Conservation (phyloP, 1,139 yeast species). For the Geotrichum siamense region DNA sequence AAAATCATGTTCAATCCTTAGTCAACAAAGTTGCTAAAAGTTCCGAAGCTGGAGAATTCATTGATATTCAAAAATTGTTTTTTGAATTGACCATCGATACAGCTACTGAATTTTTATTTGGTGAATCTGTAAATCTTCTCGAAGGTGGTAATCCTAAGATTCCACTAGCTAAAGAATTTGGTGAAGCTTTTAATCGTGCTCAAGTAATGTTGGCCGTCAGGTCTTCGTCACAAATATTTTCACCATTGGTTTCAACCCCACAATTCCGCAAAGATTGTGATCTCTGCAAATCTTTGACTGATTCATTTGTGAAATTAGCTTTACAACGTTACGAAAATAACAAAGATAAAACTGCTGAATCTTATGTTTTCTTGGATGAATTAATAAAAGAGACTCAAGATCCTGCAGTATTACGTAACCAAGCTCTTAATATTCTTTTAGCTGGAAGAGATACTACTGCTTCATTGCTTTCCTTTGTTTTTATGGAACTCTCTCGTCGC, state of each 20-base stretch:
- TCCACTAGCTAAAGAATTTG: slow-evolving; percentile 35
- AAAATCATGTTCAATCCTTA: slow-evolving; percentile 37
- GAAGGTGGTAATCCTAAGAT: slow-evolving; percentile 17
- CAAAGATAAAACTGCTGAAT: background rate
- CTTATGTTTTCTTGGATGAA: slow-evolving; percentile 46
- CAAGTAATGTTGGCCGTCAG: slow-evolving; percentile 39
- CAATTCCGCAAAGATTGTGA: slow-evolving; percentile 31
- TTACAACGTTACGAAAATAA: slow-evolving; percentile 15
- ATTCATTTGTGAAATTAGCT: slow-evolving; percentile 30
- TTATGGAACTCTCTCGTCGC: slow-evolving; percentile 43
- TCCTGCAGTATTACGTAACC: slow-evolving; percentile 45
- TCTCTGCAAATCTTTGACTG: slow-evolving; percentile 30
- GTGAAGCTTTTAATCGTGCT: slow-evolving; percentile 41
- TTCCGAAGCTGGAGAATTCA: slow-evolving; percentile 21
- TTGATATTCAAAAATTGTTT: slow-evolving; percentile 45
- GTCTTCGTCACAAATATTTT: slow-evolving; percentile 35
- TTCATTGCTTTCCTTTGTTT: slow-evolving; percentile 43
- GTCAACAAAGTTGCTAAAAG: slow-evolving; percentile 22
- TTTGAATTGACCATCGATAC: slow-evolving; percentile 50
- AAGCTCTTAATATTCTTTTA: slow-evolving; percentile 44
- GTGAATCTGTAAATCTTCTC: slow-evolving; percentile 44
- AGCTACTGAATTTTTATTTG: slow-evolving; percentile 53
- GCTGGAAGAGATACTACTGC: slow-evolving; percentile 59
- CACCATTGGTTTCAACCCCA: slow-evolving; percentile 34
- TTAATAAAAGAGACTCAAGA: slow-evolving; percentile 46